Evolutionary conservation across 176 grass and related monocot species (phyloP).

Genomic region (Zea luxurians): DNA sequence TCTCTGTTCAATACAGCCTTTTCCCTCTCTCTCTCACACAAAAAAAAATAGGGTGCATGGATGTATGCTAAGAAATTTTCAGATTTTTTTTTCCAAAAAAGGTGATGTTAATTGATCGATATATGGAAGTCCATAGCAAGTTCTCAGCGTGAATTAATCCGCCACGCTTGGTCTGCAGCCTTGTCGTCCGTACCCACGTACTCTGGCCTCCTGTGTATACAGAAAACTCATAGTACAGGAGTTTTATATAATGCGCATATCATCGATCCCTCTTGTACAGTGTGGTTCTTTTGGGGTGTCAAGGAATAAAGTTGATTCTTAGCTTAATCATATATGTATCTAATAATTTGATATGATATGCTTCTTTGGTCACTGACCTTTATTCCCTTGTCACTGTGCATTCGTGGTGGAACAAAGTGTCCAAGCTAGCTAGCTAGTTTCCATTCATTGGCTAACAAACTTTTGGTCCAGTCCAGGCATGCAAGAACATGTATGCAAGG

Average conservation of each 20-base stretch:
- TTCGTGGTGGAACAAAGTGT: background rate
- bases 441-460: background rate
- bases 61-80: background rate
- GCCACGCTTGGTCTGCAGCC: too few relatives aligned
- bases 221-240: background rate
- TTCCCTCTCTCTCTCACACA: background rate
- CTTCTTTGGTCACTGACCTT: background rate
- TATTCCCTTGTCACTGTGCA: constrained; percentile 14
- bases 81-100: background rate
- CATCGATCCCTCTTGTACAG: background rate
- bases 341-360: background rate
- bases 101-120: background rate
- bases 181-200: too few relatives aligned
- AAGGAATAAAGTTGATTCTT: background rate
- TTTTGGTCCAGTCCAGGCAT: constrained; percentile 21
- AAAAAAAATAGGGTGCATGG: background rate
- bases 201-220: too few relatives aligned
- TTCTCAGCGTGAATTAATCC: background rate
- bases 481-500: background rate
- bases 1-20: background rate
- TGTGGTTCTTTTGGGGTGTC: background rate
- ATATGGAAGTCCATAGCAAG: background rate
- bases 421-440: background rate
- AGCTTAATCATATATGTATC: too few relatives aligned
- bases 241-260: background rate